Percentiles rank a stretch among this genome's conserved stretches.
phyloP scores from a whole-genome alignment of 257 asterid genomes.

The Linderniella brevidens region DNA sequence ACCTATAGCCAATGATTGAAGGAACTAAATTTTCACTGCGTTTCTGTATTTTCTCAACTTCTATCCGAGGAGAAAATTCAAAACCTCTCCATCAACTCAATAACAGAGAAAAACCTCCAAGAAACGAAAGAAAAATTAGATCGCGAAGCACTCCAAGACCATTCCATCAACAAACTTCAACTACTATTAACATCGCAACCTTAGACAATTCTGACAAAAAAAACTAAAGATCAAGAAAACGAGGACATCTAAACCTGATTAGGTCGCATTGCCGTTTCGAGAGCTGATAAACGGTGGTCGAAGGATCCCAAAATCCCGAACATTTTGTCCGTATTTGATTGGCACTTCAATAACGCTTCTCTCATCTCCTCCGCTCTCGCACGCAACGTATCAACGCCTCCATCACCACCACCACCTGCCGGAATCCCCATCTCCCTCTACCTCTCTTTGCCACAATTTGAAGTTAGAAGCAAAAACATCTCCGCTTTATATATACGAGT shows the following conservation, averaged over 20 bases:
- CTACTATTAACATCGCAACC: slow-evolving; percentile 1
- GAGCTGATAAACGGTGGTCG: slow-evolving; percentile 60
- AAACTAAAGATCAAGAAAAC: not conserved
- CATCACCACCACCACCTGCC: slow-evolving; percentile 16
- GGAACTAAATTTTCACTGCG: too few species aligned
- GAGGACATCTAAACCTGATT: slow-evolving; percentile 27
- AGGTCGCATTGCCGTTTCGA: slow-evolving; percentile 69
- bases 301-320: slow-evolving; percentile 56
- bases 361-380: slow-evolving; percentile 49
- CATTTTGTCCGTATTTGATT: slow-evolving; percentile 50
- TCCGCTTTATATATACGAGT: too few species aligned
- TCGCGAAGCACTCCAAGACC: too few species aligned
- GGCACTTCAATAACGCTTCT: slow-evolving; percentile 49
- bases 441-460: too few species aligned
- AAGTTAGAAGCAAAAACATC: too few species aligned
- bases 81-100: too few species aligned
- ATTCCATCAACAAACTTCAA: too few species aligned
- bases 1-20: too few species aligned
- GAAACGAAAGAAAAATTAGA: too few species aligned
- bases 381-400: slow-evolving; percentile 24
- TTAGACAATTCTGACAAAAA: slow-evolving; percentile 8
- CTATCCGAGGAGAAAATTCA: too few species aligned
- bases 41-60: too few species aligned
- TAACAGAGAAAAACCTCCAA: too few species aligned
- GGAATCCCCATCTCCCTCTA: slow-evolving; percentile 34